A percentile compares a stretch with the other conserved stretches of the same genome.
Conservation (phyloP, 1,139 yeast species). For the Geotrichum reessii region DNA sequence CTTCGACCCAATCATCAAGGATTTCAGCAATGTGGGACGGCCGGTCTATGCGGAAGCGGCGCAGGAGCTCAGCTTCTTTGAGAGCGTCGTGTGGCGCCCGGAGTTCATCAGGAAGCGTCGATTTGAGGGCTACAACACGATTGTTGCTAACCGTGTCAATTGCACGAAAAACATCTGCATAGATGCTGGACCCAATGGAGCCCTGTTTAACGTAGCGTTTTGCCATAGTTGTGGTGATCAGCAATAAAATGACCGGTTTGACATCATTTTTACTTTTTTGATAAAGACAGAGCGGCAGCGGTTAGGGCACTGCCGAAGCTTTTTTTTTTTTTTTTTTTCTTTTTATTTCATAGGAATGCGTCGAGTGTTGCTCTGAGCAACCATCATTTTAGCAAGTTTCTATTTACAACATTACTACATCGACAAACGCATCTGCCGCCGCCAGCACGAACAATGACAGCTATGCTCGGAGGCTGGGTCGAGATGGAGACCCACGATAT, state of each 20-base stretch:
- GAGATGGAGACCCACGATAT: constrained; percentile 47
- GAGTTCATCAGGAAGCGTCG: constrained; percentile 45
- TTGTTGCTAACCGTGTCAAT: constrained; percentile 15
- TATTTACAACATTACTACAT: constrained; percentile 14
- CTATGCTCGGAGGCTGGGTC: constrained; percentile 37
- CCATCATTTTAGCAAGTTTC: background rate
- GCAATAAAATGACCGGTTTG: too few relatives aligned
- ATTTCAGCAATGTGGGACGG: constrained; percentile 27
- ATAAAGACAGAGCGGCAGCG: background rate
- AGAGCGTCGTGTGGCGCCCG: constrained; percentile 46
- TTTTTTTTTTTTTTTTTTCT: too few relatives aligned
- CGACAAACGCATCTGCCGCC: background rate
- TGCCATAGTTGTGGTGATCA: too few relatives aligned
- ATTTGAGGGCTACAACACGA: constrained; percentile 41
- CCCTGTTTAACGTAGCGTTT: constrained; percentile 6
- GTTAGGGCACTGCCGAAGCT: background rate
- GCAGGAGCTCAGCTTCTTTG: constrained; percentile 40
- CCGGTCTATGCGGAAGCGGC: constrained; percentile 23
- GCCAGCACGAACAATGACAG: background rate
- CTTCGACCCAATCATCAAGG: constrained; percentile 27
- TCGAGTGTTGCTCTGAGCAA: background rate
- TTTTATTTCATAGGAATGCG: too few relatives aligned
- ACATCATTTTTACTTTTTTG: too few relatives aligned
- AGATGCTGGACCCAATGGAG: constrained; percentile 30
- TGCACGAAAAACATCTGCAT: constrained; percentile 38